A percentile compares a stretch with the other conserved stretches of the same genome.
Evolutionary conservation across 2,329 filamentous ascomycete genomes (phyloP).

Genomic region (Aureobasidium sp.): DNA sequence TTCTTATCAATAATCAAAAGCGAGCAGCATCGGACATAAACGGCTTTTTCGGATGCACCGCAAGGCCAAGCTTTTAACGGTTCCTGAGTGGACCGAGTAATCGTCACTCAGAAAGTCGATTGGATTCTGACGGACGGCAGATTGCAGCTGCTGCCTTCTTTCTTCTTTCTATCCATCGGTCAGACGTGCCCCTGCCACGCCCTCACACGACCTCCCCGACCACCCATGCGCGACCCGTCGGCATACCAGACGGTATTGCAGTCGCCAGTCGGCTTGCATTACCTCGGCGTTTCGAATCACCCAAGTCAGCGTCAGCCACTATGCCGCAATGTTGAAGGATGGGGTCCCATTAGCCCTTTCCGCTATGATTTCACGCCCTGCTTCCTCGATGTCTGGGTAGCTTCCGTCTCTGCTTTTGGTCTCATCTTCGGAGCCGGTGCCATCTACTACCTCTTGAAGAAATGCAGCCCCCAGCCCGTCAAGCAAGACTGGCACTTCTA

Average conservation of each 20-base stretch:
- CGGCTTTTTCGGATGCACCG: not conserved
- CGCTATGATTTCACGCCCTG: slow-evolving; percentile 95
- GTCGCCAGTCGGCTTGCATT: slow-evolving; percentile 5
- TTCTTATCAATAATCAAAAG: too few species aligned
- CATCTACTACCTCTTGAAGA: slow-evolving; percentile 69
- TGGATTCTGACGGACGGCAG: not conserved
- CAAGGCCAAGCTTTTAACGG: slow-evolving; percentile 2
- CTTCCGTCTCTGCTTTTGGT: slow-evolving; percentile 68
- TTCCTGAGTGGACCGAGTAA: slow-evolving; percentile 1
- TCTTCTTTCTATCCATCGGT: not conserved
- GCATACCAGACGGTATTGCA: slow-evolving; percentile 8
- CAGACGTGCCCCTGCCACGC: not conserved
- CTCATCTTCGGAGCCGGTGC: slow-evolving; percentile 68
- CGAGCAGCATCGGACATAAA: not conserved
- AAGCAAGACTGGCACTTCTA: slow-evolving; percentile 89
- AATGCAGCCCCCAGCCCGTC: slow-evolving; percentile 57
- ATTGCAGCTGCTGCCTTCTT: slow-evolving; percentile 1
- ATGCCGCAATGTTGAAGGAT: slow-evolving; percentile 85
- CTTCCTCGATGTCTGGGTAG: slow-evolving; percentile 88
- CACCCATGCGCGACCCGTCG: slow-evolving; percentile 6
- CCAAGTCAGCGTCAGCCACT: slow-evolving; percentile 50
- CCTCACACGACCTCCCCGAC: not conserved
- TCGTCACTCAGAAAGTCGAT: slow-evolving; percentile 2
- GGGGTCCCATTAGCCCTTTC: slow-evolving; percentile 82
- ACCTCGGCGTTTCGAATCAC: slow-evolving; percentile 2